Percentiles rank a stretch among this genome's conserved stretches.
These are phyloP conservation scores for Fomitopsis palustris DNA, from an alignment of 1,284 basidiomycete species.

Conservation along the genomic window DNA sequence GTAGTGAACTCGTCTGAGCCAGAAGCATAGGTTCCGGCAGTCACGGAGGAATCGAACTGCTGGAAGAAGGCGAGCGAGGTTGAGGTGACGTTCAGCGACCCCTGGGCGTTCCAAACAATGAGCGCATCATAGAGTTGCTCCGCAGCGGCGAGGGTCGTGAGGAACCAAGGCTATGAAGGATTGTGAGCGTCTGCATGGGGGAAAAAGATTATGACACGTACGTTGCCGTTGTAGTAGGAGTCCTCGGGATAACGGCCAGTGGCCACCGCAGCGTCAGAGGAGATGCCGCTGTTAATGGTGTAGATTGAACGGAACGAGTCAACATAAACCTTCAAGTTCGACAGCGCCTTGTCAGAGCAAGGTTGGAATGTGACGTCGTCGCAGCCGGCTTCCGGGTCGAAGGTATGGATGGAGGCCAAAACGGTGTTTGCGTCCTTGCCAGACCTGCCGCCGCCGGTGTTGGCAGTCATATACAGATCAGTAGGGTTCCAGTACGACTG, in stretches of 20 bases:
- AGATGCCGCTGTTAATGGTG: slow-evolving; percentile 45
- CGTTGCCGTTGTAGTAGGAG: slow-evolving; percentile 50
- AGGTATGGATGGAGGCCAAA: slow-evolving; percentile 43
- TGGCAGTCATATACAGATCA: slow-evolving; percentile 35
- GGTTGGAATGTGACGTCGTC: slow-evolving; percentile 54
- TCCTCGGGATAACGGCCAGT: slow-evolving; percentile 58
- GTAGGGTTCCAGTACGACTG: slow-evolving; percentile 41
- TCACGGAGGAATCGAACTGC: slow-evolving; percentile 31
- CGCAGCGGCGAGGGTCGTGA: slow-evolving; percentile 38
- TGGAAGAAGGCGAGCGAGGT: slow-evolving; percentile 43
- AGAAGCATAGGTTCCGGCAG: slow-evolving; percentile 34
- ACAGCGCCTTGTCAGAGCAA: slow-evolving; percentile 55
- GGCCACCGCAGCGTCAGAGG: slow-evolving; percentile 40
- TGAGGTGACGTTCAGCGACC: slow-evolving; percentile 32
- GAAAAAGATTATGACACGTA: slow-evolving; percentile 14
- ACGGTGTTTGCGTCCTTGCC: slow-evolving; percentile 43
- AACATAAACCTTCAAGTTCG: slow-evolving; percentile 49
- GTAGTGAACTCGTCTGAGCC: slow-evolving; percentile 27
- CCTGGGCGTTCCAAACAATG: slow-evolving; percentile 34
- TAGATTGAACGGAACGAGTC: slow-evolving; percentile 53
- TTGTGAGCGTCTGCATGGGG: not conserved
- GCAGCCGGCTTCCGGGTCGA: slow-evolving; percentile 47
- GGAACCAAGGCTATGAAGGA: slow-evolving; percentile 37
- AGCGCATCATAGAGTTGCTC: slow-evolving; percentile 45
- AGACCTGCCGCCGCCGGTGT: slow-evolving; percentile 38